Base-by-base conservation (phyloP, 2,329 filamentous ascomycete genomes). In the Sclerotinia spermophila region DNA sequence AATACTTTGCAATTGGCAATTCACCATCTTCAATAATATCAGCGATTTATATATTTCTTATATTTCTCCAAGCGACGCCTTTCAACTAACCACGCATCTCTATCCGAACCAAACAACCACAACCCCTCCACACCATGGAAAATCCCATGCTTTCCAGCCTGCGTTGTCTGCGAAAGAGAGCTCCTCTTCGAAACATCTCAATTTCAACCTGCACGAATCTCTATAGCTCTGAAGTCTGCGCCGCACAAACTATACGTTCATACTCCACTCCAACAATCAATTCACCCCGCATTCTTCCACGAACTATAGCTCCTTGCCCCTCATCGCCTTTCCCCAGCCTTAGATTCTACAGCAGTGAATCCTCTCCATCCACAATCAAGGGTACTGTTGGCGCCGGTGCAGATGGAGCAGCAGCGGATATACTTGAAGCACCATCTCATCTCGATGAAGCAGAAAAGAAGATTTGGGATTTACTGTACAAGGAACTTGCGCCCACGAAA, bases 401-500 rank as follows among this genome's bases (percentile, higher is more conserved):
- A 19, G 42, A 64, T 15, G 68, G 68, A 17, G 60, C 65, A 15
- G 33, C 35, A 27, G 51, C 45, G 30, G 60, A 70, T 27, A 19
- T n/a, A 27, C 42, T 68, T 2, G 24, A 67, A 35, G 62, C 64
- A 5, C 69, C 69, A n/a, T 35, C 59, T n/a, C 53, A 67, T 53
- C 64, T 70, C 13, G 69, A 70, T 19, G 62, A 44, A 19, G 62
- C 61, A 24, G 69, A 70, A 24, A 67, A 60, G 38, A 66, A 66
- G n/a, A 70, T 70, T 33, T 70, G 69, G 69, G 27, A 53, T 24
- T 74, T 79, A 53, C 72, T 82, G 61, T 75, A 70, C 33, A 74
- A 68, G n/a, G 75, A 78, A 62, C 73, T 82, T 62, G 71, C 76
- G 40, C 77, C 78, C 35, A 66, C 72, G 51, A 75, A 75, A 62